Evolutionary conservation across 306 rosid species (phyloP), one percentile per base, ranked within the genome.

Genomic region (Rosa lucieae): DNA sequence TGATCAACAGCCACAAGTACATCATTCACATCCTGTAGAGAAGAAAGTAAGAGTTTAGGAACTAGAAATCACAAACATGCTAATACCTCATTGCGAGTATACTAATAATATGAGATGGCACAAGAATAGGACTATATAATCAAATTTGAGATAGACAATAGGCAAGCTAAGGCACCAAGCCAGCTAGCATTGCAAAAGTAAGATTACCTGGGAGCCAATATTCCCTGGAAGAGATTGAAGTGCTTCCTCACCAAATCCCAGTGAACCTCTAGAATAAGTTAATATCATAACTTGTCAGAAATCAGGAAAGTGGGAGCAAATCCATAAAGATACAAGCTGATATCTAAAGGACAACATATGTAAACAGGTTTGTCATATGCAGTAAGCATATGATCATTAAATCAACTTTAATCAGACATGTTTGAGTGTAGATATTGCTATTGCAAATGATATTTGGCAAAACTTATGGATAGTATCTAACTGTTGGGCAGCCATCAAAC

Each of bases 221-320:
- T 93, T 93, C 67, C 99, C 99, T 0, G 88, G 98, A 83, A 94
- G 89, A 88, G 98, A 94, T 77, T 92, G 99, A 82, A 95, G 86
- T 77, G 99, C 96, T 70, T 95, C 99, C 89, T 92, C 99, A 11
- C 99, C 99, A 83, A 95, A 95, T 29, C 97, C 99, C 75, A 89
- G 11, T 20, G 98, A 93, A 78, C 99, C 98, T 86, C 99, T 95
- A 89, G 72, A 67, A 88, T 77, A 75, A 76, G 79, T 59, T 52
- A 72, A 62, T 23, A 78, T 63, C 44, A 65, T 6, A 32, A 65
- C 20, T 63, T 63, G 70, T 65, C 43, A 59, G 17, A 37, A 53
- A 55, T 14, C 23, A 70, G 18, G 32, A 26, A 26, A 63, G 40
- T 51, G 53, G 63, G 70, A 65, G 21, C 23, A 1, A 29, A 29